Evolutionary conservation across 1,139 yeast genomes (phyloP), one percentile per base, ranked within the genome.

Genomic region (Hansenula anomala): DNA sequence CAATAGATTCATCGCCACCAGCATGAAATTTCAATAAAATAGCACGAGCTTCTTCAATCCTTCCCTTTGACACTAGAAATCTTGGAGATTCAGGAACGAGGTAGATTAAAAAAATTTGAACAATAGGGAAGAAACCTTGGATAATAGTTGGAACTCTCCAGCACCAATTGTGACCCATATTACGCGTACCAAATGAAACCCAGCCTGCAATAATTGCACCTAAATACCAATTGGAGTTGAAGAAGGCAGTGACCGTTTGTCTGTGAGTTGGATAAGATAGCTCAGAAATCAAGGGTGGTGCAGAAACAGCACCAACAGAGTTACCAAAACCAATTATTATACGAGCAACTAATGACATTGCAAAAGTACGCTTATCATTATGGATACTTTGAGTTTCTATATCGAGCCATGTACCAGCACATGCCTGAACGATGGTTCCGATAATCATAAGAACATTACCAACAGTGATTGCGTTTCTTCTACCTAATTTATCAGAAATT

Each of bases 21-120:
- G 60, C 65, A 48, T 73, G 78, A 40, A 52, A 53, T 39, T 63
- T 65, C 30, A 53, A 42, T 41, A 73, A 57, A 36, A 66, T 46
- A 38, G 57, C 52, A 63, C 71, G 73, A 23, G 92, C 94, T 44
- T 73, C 74, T 12, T 69, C 83, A 40, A 73, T 63, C 42, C 64
- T 63, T 41, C 71, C 78, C 40, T 61, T 67, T 40, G 79, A 74
- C 43, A 81, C 71, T 56, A 73, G 71, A 63, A 64, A 85, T 66
- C 95, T 75, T 51, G 95, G 92, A 30, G 92, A 79, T 62, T 85
- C 95, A 40, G 95, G 95, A 57, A 71, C 58, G 9, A 60, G 42
- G 38, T 53, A 60, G 8, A 49, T 50, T 45, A 69, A 58, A 3
- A 75, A 68, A n/a, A 46, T 33, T 46, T 64, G 71, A 20, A 66